phyloP scores from a whole-genome alignment of 2,329 filamentous ascomycete species.

The Arthrinium puccinioides region DNA sequence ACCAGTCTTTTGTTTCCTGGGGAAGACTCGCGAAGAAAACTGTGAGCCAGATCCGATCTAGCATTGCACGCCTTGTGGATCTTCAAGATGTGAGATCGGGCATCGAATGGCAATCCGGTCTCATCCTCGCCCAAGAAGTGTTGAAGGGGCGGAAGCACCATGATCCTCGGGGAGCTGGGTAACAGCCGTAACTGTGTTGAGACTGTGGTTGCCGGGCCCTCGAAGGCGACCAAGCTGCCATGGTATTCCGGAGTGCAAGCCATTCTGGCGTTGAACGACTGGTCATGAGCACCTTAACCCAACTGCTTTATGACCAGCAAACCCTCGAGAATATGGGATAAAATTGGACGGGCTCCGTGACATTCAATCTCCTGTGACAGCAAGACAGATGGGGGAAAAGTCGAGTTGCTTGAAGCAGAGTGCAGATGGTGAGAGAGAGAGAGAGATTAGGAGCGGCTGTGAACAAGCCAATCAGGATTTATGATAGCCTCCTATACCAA shows the following conservation, averaged over 20 bases:
- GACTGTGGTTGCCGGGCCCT: constrained; percentile 47
- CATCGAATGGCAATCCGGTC: constrained; percentile 24
- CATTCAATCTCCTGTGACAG: no score
- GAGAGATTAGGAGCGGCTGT: no score
- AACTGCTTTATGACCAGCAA: no score
- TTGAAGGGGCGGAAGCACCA: constrained; percentile 47
- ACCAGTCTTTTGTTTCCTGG: constrained; percentile 44
- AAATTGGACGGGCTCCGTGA: no score
- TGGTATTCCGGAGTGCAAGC: constrained; percentile 17
- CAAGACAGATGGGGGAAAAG: no score
- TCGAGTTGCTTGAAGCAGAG: no score
- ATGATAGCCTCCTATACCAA: no score
- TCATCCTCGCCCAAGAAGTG: constrained; percentile 32
- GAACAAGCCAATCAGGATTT: no score
- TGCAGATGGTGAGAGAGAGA: no score
- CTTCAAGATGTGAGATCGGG: constrained; percentile 34
- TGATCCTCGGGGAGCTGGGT: constrained; percentile 49
- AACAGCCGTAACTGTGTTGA: constrained; percentile 54
- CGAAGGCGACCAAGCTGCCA: constrained; percentile 53
- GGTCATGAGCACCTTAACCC: not conserved
- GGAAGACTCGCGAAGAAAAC: constrained; percentile 42
- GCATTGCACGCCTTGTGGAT: constrained; percentile 42
- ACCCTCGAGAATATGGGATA: no score
- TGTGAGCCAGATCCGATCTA: constrained; percentile 39
- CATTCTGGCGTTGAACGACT: constrained; percentile 20